These are phyloP conservation scores for Paraleonurus japonicus DNA, from an alignment of 257 asterid genomes.

Conservation along the genomic window DNA sequence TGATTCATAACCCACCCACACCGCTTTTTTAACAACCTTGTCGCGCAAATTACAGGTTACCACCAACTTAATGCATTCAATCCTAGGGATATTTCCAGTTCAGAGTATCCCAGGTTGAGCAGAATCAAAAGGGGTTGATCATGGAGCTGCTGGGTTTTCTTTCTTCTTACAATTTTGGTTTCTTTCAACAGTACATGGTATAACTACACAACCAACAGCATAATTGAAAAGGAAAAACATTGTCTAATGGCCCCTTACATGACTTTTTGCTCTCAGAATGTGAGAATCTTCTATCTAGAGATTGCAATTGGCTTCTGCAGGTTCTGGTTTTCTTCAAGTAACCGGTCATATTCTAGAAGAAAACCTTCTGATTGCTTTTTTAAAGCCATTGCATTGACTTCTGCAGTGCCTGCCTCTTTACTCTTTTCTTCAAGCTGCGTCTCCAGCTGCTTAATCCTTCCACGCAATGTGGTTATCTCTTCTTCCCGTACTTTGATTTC, in stretches of 20 bases:
- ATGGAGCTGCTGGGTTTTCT: not conserved
- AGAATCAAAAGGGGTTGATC: not conserved
- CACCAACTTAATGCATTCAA: too few species aligned
- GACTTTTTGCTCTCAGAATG: conserved; percentile 68
- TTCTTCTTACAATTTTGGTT: conserved; percentile 18
- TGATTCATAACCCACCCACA: not conserved
- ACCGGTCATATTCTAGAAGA: conserved; percentile 80
- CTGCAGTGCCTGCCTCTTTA: conserved; percentile 58
- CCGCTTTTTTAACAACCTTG: not conserved
- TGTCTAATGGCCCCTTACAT: conserved; percentile 30
- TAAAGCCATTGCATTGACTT: conserved; percentile 69
- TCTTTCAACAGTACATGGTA: conserved; percentile 23
- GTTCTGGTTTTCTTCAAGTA: conserved; percentile 80
- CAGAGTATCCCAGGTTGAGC: too few species aligned
- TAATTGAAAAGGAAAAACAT: conserved; percentile 16
- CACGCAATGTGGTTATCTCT: conserved; percentile 45
- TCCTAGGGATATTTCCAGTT: not conserved
- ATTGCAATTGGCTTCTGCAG: conserved; percentile 73
- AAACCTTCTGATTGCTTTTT: conserved; percentile 90
- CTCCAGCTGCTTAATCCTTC: conserved; percentile 54
- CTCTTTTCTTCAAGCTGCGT: conserved; percentile 52
- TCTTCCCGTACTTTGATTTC: conserved; percentile 58
- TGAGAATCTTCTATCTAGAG: conserved; percentile 63
- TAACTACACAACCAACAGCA: conserved; percentile 19
- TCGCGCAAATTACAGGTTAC: not conserved